These are phyloP conservation scores for Fistulinella prunicolor DNA, from an alignment of 768 basidiomycete species.

Conservation along the genomic window DNA sequence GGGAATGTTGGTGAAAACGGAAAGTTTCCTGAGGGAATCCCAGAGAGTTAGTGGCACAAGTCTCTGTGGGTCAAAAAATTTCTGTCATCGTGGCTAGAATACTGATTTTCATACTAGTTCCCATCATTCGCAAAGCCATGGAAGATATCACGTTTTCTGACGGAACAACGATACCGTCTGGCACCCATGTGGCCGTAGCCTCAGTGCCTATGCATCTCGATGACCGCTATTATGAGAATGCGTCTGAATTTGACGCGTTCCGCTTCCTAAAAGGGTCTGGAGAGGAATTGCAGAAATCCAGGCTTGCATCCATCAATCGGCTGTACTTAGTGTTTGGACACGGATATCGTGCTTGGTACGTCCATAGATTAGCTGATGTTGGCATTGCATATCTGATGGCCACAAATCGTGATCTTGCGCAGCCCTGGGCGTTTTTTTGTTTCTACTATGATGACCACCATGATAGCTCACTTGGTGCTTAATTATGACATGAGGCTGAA, in stretches of 20 bases:
- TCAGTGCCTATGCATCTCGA: slow-evolving; percentile 37
- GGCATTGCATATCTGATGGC: slow-evolving; percentile 3
- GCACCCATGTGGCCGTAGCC: slow-evolving; percentile 36
- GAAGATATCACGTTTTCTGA: slow-evolving; percentile 33
- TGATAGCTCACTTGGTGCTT: slow-evolving; percentile 40
- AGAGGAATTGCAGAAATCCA: slow-evolving; percentile 22
- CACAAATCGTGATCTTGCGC: not conserved
- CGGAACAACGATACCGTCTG: slow-evolving; percentile 37
- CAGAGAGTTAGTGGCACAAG: slow-evolving; percentile 35
- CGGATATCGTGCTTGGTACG: slow-evolving; percentile 36
- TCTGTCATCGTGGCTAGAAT: not conserved
- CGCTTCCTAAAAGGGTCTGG: slow-evolving; percentile 36
- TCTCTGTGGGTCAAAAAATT: slow-evolving; percentile 30
- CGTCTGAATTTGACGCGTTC: slow-evolving; percentile 41
- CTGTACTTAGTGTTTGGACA: slow-evolving; percentile 36
- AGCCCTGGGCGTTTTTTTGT: slow-evolving; percentile 46
- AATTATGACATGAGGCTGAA: slow-evolving; percentile 40
- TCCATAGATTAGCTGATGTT: slow-evolving; percentile 1
- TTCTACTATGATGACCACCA: slow-evolving; percentile 37
- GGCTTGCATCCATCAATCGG: slow-evolving; percentile 29
- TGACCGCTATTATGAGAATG: slow-evolving; percentile 40
- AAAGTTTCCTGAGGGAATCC: slow-evolving; percentile 45
- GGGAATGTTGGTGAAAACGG: slow-evolving; percentile 35
- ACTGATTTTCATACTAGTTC: slow-evolving; percentile 23
- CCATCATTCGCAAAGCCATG: slow-evolving; percentile 34